Base-by-base conservation (phyloP, 2,329 filamentous ascomycete species). In the Stemphylium lycopersici region DNA sequence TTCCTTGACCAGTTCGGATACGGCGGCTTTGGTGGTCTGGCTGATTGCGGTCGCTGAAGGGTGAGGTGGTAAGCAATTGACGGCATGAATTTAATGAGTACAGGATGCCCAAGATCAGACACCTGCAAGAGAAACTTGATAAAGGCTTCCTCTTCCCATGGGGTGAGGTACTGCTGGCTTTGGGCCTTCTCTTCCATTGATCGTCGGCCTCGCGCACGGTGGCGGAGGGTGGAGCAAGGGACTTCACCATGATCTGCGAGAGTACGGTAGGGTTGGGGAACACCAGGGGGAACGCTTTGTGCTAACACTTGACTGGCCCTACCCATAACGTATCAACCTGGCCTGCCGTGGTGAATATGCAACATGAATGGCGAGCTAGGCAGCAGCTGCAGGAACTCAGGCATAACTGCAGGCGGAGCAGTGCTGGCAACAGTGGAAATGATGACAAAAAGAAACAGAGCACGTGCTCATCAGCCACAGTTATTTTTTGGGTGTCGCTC, bases 131-230 rank as follows among this genome's bases (percentile, higher is more conserved):
- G 24, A 54, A 56, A 59, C 32, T 51, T 45, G 10, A 59, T 52
- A 24, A 72, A 43, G 10, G 65, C 67, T 45, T 68, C 59, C 61
- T 71, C 67, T 59, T 72, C 62, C 18, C 15, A 45, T 6, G 52
- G 61, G 29, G 49, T 63, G 10, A 71, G 67, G 38, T 71, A 73
- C 59, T 66, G 63, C 59, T 69, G 51, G 58, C 61, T 45, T 48
- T 69, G 16, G 42, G 63, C 69, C 48, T 70, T 70, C 33, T 59
- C 55, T 58, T 70, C 55, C 48, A 33, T 65, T 16, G 63, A 73
- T 38, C 16, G 66, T 37, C 64, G 67, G n/a, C 68, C 63, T 16
- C 44, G 55, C 32, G 51, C 56, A 57, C 64, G 56, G 50, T 63
- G 18, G 45, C 61, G 39, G 3, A 52, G 36, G 42, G 49, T 52